Evolutionary conservation across 2,329 filamentous ascomycete genomes (phyloP).

Genomic region (Penicillium sp.): DNA sequence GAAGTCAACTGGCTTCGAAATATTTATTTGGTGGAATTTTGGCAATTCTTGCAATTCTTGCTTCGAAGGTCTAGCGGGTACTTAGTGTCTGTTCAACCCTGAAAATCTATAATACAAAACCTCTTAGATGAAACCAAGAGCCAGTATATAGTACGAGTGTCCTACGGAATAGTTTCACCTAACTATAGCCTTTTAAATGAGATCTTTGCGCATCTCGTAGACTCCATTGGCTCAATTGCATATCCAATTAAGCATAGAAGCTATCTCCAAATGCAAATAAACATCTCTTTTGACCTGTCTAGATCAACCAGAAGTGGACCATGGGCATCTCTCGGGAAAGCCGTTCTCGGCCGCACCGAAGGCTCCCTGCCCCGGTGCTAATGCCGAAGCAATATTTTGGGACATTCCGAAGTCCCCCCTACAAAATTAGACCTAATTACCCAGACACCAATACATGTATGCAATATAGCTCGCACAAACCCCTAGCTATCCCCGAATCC

Average conservation of each 20-base stretch:
- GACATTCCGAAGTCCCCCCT: not conserved
- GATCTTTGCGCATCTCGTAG: no score
- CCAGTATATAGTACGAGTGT: no score
- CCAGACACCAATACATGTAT: not conserved
- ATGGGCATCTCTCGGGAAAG: not conserved
- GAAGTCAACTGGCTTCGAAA: not conserved
- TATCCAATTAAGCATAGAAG: not conserved
- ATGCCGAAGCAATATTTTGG: not conserved
- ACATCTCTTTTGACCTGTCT: no score
- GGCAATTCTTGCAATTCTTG: not conserved
- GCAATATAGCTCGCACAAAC: not conserved
- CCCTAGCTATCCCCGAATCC: conserved; percentile 3
- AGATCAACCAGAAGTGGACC: not conserved
- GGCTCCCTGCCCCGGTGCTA: not conserved
- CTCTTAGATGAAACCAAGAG: no score
- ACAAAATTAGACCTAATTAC: not conserved
- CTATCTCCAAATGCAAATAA: not conserved
- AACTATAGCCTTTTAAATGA: not conserved
- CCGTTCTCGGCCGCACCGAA: not conserved
- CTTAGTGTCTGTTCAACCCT: not conserved
- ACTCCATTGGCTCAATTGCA: not conserved
- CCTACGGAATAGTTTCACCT: no score
- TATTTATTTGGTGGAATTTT: not conserved
- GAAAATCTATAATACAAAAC: no score
- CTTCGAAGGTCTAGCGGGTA: not conserved